phyloP scores from a whole-genome alignment of 352 stramenopile genomes.

The Albugo candida region DNA sequence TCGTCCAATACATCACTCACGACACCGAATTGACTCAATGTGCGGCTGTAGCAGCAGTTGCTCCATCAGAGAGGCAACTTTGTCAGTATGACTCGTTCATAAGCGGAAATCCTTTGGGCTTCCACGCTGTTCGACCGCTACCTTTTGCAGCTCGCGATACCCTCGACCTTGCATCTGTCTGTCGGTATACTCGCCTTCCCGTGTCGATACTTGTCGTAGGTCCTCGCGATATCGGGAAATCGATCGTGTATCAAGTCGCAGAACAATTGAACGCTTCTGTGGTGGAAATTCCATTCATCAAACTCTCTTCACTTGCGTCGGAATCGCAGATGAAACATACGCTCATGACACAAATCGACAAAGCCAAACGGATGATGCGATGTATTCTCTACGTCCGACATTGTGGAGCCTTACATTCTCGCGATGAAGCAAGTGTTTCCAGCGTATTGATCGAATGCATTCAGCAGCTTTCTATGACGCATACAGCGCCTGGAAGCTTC shows the following conservation, averaged over 20 bases:
- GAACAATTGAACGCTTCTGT: slow-evolving; percentile 42
- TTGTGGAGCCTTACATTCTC: slow-evolving; percentile 55
- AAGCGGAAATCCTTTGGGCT: too few relatives aligned
- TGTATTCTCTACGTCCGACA: slow-evolving; percentile 70
- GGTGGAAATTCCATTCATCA: slow-evolving; percentile 59
- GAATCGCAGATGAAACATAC: slow-evolving; percentile 61
- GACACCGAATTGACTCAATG: slow-evolving; percentile 50
- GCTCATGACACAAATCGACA: slow-evolving; percentile 40
- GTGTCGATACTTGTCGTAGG: slow-evolving; percentile 54
- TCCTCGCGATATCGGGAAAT: slow-evolving; percentile 45
- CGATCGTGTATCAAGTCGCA: slow-evolving; percentile 42
- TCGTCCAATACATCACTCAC: slow-evolving; percentile 19
- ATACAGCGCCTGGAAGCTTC: background rate
- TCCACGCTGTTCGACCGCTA: background rate
- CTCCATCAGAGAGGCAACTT: slow-evolving; percentile 20
- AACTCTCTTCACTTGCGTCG: slow-evolving; percentile 35
- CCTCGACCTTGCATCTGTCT: background rate
- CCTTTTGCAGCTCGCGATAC: background rate
- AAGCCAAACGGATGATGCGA: slow-evolving; percentile 37
- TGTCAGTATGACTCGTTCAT: too few relatives aligned
- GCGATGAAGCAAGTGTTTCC: slow-evolving; percentile 49
- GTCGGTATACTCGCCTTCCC: slow-evolving; percentile 29
- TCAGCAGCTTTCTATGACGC: slow-evolving; percentile 6
- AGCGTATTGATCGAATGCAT: slow-evolving; percentile 53
- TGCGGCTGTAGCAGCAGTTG: slow-evolving; percentile 20